These are phyloP conservation scores for Coniophora puteana DNA, from an alignment of 1,284 basidiomycete genomes.

Conservation along the genomic window DNA sequence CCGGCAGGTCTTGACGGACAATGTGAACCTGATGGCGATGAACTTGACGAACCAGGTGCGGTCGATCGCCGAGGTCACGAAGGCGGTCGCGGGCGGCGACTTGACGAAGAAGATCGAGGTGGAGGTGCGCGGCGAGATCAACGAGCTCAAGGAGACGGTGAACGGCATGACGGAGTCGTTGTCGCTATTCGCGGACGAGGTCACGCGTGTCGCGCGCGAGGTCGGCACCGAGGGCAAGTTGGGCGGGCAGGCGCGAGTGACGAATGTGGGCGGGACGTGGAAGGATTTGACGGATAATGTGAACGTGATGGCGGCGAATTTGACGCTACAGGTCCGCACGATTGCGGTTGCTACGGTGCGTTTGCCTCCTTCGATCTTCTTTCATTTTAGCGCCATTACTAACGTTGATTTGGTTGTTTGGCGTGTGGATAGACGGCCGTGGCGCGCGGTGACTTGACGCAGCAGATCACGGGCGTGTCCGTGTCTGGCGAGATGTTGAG, in stretches of 20 bases:
- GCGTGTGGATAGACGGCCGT: conserved; percentile 70
- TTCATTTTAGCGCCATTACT: background rate
- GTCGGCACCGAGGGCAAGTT: conserved; percentile 91
- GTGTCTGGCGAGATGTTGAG: conserved; percentile 96
- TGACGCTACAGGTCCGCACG: conserved; percentile 93
- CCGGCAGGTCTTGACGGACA: conserved; percentile 67
- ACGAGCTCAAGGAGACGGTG: conserved; percentile 83
- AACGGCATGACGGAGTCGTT: conserved; percentile 91
- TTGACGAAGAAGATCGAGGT: conserved; percentile 89
- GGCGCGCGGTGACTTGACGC: conserved; percentile 89
- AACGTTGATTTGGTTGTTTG: conserved; percentile 1
- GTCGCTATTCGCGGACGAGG: conserved; percentile 86
- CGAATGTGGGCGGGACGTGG: conserved; percentile 96
- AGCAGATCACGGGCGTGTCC: conserved; percentile 90
- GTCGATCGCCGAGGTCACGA: conserved; percentile 82
- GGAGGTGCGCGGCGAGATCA: conserved; percentile 87
- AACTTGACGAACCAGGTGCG: conserved; percentile 93
- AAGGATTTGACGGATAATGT: conserved; percentile 96
- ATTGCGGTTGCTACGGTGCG: conserved; percentile 87
- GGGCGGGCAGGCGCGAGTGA: conserved; percentile 84
- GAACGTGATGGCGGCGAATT: conserved; percentile 84
- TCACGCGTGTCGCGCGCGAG: conserved; percentile 84
- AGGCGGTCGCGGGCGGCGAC: conserved; percentile 88
- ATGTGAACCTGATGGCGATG: conserved; percentile 88
- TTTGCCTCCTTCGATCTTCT: conserved; percentile 4